These are phyloP conservation scores for Perkinsus chesapeaki DNA, from an alignment of 169 alveolate genomes.

Conservation along the genomic window DNA sequence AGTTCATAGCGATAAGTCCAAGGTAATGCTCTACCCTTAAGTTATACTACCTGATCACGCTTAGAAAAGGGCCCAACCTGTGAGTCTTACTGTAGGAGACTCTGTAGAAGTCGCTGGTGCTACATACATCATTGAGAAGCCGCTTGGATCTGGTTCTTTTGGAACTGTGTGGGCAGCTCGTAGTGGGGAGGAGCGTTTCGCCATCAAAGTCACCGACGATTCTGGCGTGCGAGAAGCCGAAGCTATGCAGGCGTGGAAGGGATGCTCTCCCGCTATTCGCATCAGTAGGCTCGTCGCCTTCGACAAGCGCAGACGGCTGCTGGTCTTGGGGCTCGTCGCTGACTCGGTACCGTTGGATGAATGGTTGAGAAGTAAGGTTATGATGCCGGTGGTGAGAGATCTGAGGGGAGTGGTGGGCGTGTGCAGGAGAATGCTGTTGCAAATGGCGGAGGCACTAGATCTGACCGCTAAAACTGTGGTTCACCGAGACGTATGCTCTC, in stretches of 20 bases:
- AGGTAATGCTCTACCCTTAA: too few species aligned
- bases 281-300: neutral
- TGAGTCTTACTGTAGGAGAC: neutral
- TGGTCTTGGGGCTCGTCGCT: neutral
- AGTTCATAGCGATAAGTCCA: too few species aligned
- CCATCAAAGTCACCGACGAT: neutral
- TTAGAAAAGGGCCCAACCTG: neutral
- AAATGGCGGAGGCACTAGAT: neutral
- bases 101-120: neutral
- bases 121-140: neutral
- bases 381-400: neutral
- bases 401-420: neutral
- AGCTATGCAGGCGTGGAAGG: neutral
- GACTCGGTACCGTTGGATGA: neutral
- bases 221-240: neutral
- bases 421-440: neutral
- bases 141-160: neutral
- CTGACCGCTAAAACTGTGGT: neutral
- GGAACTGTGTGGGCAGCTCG: neutral
- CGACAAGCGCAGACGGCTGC: neutral
- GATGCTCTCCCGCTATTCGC: neutral
- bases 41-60: too few species aligned
- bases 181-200: neutral
- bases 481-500: neutral
- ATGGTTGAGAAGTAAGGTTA: neutral